Evolutionary conservation across 768 basidiomycete genomes (phyloP).

Genomic region (Macrocybe gigantea): DNA sequence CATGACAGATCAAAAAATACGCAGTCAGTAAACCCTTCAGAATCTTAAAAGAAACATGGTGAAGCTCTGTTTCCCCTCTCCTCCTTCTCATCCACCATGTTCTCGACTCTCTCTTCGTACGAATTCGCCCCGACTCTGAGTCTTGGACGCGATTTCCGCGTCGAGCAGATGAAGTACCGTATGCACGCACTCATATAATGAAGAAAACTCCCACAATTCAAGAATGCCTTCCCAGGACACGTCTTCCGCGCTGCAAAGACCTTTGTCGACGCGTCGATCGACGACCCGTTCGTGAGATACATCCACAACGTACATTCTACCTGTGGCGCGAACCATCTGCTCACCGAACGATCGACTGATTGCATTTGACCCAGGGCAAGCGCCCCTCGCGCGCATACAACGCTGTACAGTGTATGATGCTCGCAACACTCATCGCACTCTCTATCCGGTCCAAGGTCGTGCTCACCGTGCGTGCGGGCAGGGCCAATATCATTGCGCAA

Average conservation of each 20-base stretch:
- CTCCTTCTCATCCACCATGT: no score
- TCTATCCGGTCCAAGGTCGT: slow-evolving; percentile 16
- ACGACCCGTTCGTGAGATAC: slow-evolving; percentile 16
- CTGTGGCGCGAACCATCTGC: not conserved
- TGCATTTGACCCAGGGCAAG: not conserved
- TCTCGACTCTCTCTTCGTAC: no score
- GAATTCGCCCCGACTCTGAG: no score
- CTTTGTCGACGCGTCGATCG: slow-evolving; percentile 8
- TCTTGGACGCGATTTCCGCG: no score
- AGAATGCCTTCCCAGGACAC: no score
- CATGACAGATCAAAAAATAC: no score
- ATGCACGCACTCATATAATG: no score
- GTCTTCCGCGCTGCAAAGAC: slow-evolving; percentile 17
- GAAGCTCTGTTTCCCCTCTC: no score
- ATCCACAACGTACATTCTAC: slow-evolving; percentile 7
- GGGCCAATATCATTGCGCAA: slow-evolving; percentile 17
- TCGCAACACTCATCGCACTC: slow-evolving; percentile 1
- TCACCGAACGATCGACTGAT: not conserved
- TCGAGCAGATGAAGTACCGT: no score
- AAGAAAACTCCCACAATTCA: no score
- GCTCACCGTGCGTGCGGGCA: slow-evolving; percentile 17
- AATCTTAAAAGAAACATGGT: no score
- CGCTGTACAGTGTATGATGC: not conserved
- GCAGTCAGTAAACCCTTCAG: no score
- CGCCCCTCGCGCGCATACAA: not conserved